Evolutionary conservation across 352 stramenopile genomes (phyloP), one percentile per base, ranked within the genome.

Genomic region (Plasmopara halstedii): DNA sequence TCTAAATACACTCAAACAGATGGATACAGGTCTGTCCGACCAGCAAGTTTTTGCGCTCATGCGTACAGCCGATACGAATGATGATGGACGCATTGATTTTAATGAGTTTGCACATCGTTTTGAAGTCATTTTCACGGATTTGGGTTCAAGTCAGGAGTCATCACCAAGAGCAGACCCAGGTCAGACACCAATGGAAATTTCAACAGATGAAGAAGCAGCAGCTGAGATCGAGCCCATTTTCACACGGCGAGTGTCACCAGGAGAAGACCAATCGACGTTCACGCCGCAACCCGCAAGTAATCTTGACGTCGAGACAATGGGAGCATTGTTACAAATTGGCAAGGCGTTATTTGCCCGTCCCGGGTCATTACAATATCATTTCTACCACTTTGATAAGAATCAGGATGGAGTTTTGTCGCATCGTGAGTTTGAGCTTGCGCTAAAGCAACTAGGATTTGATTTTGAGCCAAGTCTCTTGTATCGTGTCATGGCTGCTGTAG

Each of bases 31-130:
- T 1, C 66, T 97, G 6, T 91, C 83, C 23, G 86, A 96, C 47
- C 74, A 91, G 47, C 86, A 93, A 64, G 85, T 96, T 21, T 97
- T 94, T 42, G 86, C 95, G 50, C 65, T 97, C 18, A 97, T 97
- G 89, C 80, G 88, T 25, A 94, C 83, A 13, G 76, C 93, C 19
- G 88, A 97, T 53, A 89, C 85, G 21, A 94, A 97, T 58, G 82
- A 95, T 47, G 88, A 97, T 47, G 85, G 82, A 19, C 82, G 83
- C 38, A 95, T 97, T 46, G 83, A 95, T 40, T 94, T 96, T 31
- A 70, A 76, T 22, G 88, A 97, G 64, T 97, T 97, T 50, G 79
- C 75, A 21, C 71, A 86, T 39, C 79, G 88, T 23, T 97, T 97
- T 33, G 83, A 95, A 46, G 77, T 96, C 4, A 94, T 96, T 46